These are phyloP conservation scores for Neoarthrinium moseri DNA, from an alignment of 2,329 filamentous ascomycete species.

Conservation along the genomic window DNA sequence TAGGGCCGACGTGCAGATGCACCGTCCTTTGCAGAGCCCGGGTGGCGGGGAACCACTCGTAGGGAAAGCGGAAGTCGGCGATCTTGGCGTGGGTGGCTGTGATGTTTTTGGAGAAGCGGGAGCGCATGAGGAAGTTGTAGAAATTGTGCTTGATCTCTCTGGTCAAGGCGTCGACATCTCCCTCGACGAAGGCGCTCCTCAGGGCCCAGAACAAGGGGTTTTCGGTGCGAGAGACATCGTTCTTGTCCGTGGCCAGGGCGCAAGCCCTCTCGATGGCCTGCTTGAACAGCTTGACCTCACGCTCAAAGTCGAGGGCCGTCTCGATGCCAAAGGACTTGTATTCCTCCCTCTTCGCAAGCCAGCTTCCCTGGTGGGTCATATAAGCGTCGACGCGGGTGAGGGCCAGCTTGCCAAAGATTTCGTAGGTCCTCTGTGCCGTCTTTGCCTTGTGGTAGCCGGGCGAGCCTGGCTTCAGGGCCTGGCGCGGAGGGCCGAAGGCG, in stretches of 20 bases:
- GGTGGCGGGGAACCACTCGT: slow-evolving; percentile 89
- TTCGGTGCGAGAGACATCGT: slow-evolving; percentile 34
- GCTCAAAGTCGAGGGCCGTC: slow-evolving; percentile 40
- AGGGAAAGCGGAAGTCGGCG: slow-evolving; percentile 82
- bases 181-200: slow-evolving; percentile 57
- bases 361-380: slow-evolving; percentile 26
- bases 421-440: slow-evolving; percentile 16
- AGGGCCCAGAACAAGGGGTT: slow-evolving; percentile 60
- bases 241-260: slow-evolving; percentile 36
- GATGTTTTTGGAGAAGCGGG: slow-evolving; percentile 54
- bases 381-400: slow-evolving; percentile 33
- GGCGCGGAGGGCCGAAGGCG: too few species aligned
- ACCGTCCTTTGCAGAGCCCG: slow-evolving; percentile 77
- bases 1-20: slow-evolving; percentile 92
- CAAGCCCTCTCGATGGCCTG: slow-evolving; percentile 44
- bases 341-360: slow-evolving; percentile 20
- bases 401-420: slow-evolving; percentile 21
- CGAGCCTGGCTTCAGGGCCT: too few species aligned
- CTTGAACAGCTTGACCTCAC: slow-evolving; percentile 45
- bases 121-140: slow-evolving; percentile 60
- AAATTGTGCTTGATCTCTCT: slow-evolving; percentile 68
- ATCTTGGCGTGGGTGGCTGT: slow-evolving; percentile 61
- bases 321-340: slow-evolving; percentile 33
- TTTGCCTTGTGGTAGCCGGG: too few species aligned
- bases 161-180: slow-evolving; percentile 48